Evolutionary conservation across 352 stramenopile species (phyloP), one percentile per base, ranked within the genome.

Genomic region (Phytophthora citrophthora): DNA sequence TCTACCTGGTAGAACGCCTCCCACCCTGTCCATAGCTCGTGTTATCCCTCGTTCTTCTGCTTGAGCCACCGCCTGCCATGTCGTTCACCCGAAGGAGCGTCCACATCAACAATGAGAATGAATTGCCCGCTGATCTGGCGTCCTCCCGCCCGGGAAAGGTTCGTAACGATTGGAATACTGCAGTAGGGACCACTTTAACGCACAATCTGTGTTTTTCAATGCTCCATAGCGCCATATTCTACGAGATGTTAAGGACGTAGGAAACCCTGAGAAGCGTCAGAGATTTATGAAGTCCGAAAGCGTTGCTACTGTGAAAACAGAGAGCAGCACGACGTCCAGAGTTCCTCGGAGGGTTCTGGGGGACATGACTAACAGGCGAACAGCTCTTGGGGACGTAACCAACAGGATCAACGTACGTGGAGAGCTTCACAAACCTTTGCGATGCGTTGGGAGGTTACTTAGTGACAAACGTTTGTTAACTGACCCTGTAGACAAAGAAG

Each of bases 31-130:
- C 27, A 56, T 70, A 57, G 20, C 41, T 27, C 29, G 13, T 20
- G 3, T 50, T 29, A 31, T 23, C n/a, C 53, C 56, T 34, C n/a
- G 38, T 40, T 16, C 51, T 31, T 43, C 47, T 39, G 31, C 55
- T 4, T 9, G 24, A 20, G 6, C 27, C 11, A 29, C 27, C 40
- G 24, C 12, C 31, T 54, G 50, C 24, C 48, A 81, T 72, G 58
- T 64, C 70, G 24, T 76, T 76, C 57, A 26, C 38, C 44, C 43
- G 59, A 34, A 63, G 53, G 31, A 69, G 55, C 47, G 61, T 38
- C 18, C 54, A 36, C 34, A 58, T 76, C 44, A 93, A 91, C 72
- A 91, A 93, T 51, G 84, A 93, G 68, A 93, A 93, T 57, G 82
- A 91, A 32, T 40, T 71, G 59, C 84, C 82, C 5, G 44, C 74